Evolutionary conservation across 2,329 filamentous ascomycete genomes (phyloP).

Genomic region (Capronia americana): DNA sequence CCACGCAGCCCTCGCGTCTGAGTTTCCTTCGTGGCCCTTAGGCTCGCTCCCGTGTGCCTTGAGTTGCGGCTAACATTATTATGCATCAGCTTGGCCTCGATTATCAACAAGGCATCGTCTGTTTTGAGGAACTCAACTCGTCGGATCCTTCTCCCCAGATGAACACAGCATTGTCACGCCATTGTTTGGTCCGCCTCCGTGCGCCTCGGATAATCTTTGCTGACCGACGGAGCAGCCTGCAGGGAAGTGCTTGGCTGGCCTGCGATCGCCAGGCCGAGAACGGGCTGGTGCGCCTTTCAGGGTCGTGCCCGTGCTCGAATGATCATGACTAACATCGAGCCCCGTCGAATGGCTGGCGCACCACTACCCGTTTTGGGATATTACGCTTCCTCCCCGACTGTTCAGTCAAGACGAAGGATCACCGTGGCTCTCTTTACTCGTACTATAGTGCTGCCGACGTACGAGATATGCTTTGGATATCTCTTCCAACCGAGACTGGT

Average conservation of each 20-base stretch:
- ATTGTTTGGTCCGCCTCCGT: slow-evolving; percentile 14
- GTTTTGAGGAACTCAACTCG: not conserved
- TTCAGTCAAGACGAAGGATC: not conserved
- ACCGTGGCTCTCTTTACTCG: not conserved
- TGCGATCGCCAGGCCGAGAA: slow-evolving; percentile 3
- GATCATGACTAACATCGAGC: slow-evolving; percentile 20
- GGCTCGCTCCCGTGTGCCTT: not conserved
- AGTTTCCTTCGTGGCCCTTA: not conserved
- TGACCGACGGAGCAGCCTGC: slow-evolving; percentile 17
- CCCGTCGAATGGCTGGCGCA: slow-evolving; percentile 7
- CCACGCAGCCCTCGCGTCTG: not conserved
- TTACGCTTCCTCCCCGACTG: not conserved
- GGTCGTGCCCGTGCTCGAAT: slow-evolving; percentile 6
- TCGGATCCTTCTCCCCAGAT: slow-evolving; percentile 8
- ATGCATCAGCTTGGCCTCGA: slow-evolving; percentile 10
- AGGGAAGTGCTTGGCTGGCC: not conserved
- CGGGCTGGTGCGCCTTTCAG: not conserved
- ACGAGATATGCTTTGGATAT: not conserved
- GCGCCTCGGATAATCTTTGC: slow-evolving; percentile 23
- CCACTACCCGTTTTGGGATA: slow-evolving; percentile 15
- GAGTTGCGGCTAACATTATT: not conserved
- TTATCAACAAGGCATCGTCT: not conserved
- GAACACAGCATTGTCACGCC: not conserved
- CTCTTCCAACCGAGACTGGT: not conserved
- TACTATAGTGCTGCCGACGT: not conserved